These are phyloP conservation scores for Colletotrichum nymphaeae DNA, from an alignment of 2,329 filamentous ascomycete genomes.

Conservation along the genomic window DNA sequence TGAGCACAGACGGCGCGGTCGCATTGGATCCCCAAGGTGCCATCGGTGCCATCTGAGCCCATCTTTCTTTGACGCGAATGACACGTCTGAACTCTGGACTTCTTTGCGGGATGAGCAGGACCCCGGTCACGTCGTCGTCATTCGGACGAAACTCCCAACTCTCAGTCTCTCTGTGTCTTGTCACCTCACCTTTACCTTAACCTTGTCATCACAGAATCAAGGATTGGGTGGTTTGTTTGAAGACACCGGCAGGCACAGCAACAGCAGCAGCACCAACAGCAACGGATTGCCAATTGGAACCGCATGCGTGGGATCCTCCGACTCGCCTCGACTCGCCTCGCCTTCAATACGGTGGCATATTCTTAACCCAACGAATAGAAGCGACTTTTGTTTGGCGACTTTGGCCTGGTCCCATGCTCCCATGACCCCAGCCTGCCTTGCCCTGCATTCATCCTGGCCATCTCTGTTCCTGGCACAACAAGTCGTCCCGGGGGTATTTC, in stretches of 20 bases:
- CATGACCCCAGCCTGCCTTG: not conserved
- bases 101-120: not conserved
- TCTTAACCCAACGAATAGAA: not conserved
- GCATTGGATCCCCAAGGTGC: not conserved
- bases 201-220: not conserved
- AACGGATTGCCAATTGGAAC: not conserved
- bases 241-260: not conserved
- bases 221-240: not conserved
- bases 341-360: not conserved
- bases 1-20: not conserved
- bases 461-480: not conserved
- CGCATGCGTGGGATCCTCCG: not conserved
- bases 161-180: not conserved
- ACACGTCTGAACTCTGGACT: not conserved
- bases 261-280: not conserved
- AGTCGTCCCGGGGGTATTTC: not conserved
- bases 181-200: not conserved
- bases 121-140: not conserved
- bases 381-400: not conserved
- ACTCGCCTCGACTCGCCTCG: not conserved
- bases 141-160: not conserved
- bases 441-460: not conserved
- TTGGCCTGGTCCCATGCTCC: not conserved
- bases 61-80: not conserved
- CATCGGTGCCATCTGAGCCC: not conserved